Base-by-base conservation (phyloP, 139 green algal species). In the Axilococcus clingmanii region DNA sequence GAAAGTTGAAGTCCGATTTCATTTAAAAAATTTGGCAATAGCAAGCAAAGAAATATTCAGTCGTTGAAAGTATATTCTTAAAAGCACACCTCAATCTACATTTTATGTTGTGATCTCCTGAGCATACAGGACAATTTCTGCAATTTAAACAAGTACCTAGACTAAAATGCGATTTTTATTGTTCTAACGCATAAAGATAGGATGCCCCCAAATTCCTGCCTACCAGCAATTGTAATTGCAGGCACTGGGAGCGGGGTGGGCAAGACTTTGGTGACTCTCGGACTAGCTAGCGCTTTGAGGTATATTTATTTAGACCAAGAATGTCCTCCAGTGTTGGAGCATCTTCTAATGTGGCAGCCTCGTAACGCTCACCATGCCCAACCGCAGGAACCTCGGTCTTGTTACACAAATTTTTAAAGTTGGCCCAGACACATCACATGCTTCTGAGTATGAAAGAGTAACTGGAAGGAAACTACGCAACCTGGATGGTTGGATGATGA, bases 401-500 rank as follows among this genome's bases (percentile, higher is more conserved):
- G 60, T 19, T 5, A 78, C 90, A n/a, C 78, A 88, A 57, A 60
- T 69, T 1, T 90, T 85, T 53, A 90, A 89, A 63, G 68, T 84
- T 23, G 81, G 81, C 16, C 78, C 81, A 68, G 78, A 78, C 83
- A 48, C 28, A 50, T 16, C 17, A 48, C 52, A 93, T 41, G 71
- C 67, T 19, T 65, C 83, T 48, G 65, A 86, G 35, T 75, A 87
- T 49, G 52, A 81, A 52, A 58, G 52, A 20, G 86, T 81, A 12
- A 84, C 77, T 16, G 81, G 79, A 2, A 61, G 75, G 4, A 69
- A 80, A 37, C 83, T 63, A 4, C 57, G 86, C 25, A 95, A 92
- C 47, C 53, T 94, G 4, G 85, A 95, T 64, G 79, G 73, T 27
- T 95, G 78, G 79, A 85, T 94, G 71, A 49, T 88, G 15, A 66